Percentiles rank a stretch among this genome's conserved stretches.
Conservation (phyloP, 192 early-diverging fungal genomes). For the Dissophora globulifera region DNA sequence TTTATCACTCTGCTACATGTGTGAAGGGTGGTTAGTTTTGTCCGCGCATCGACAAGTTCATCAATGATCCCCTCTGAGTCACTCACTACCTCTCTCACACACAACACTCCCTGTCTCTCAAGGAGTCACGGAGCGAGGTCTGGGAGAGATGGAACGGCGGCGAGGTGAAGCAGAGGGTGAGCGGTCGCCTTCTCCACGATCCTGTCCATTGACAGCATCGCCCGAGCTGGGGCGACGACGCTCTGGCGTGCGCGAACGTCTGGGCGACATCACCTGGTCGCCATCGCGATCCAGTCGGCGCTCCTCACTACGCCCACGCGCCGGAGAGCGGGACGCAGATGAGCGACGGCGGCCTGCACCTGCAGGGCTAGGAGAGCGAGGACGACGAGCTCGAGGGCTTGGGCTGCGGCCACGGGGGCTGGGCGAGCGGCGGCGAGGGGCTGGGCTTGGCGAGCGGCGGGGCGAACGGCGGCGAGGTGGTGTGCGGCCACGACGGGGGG, state of each 20-base stretch:
- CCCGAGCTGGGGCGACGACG: conserved; percentile 18
- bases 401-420: conserved; percentile 51
- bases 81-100: too few relatives aligned
- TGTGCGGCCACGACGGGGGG: conserved; percentile 47
- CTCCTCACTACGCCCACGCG: conserved; percentile 31
- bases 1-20: too few relatives aligned
- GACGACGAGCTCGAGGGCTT: conserved; percentile 31
- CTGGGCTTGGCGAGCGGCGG: conserved; percentile 28
- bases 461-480: conserved; percentile 57
- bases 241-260: conserved; percentile 25
- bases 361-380: conserved; percentile 35
- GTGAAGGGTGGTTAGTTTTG: too few relatives aligned
- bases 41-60: too few relatives aligned
- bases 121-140: conserved; percentile 41
- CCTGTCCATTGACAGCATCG: conserved; percentile 1
- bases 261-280: conserved; percentile 18
- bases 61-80: too few relatives aligned
- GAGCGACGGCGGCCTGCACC: conserved; percentile 30
- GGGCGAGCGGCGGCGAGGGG: conserved; percentile 55
- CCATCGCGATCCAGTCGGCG: conserved; percentile 19
- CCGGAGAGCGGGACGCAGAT: conserved; percentile 42
- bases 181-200: conserved; percentile 10
- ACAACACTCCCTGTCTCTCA: background rate
- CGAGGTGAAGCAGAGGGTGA: conserved; percentile 25
- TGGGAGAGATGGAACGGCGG: conserved; percentile 27